phyloP scores from a whole-genome alignment of 2,329 filamentous ascomycete genomes.

The Xylariaceae sp. region DNA sequence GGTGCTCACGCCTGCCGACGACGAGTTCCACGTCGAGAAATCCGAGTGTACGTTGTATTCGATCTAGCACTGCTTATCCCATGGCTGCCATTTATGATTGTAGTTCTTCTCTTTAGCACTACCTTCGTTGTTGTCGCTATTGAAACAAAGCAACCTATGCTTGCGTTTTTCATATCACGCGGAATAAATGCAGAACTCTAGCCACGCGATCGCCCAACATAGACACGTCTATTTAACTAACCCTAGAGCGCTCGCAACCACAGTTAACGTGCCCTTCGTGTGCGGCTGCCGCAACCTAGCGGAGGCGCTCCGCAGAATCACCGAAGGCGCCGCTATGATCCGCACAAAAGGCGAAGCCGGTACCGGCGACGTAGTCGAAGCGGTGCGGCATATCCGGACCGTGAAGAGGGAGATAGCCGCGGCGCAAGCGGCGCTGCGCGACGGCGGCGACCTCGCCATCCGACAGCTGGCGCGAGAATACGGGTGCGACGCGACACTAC shows the following conservation, averaged over 20 bases:
- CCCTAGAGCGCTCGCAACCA: not conserved
- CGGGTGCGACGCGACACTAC: slow-evolving; percentile 69
- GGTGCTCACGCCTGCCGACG: slow-evolving; percentile 92
- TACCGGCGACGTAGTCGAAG: slow-evolving; percentile 94
- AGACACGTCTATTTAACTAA: not conserved
- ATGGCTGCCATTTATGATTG: not conserved
- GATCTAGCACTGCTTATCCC: not conserved
- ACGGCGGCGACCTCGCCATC: slow-evolving; percentile 49
- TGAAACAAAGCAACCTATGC: too few species aligned
- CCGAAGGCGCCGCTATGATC: slow-evolving; percentile 97
- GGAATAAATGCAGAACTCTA: too few species aligned
- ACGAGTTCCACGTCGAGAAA: slow-evolving; percentile 90
- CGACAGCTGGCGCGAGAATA: slow-evolving; percentile 77
- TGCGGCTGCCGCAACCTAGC: slow-evolving; percentile 93
- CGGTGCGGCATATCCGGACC: slow-evolving; percentile 91
- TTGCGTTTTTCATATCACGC: too few species aligned
- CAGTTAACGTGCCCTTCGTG: slow-evolving; percentile 77
- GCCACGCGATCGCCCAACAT: not conserved
- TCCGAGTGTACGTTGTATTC: slow-evolving; percentile 45
- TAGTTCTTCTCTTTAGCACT: not conserved
- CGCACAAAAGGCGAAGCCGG: slow-evolving; percentile 97
- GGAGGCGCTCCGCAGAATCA: slow-evolving; percentile 85
- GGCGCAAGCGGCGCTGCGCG: slow-evolving; percentile 68
- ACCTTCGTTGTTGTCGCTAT: not conserved
- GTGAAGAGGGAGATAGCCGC: slow-evolving; percentile 77